A percentile compares a stretch with the other conserved stretches of the same genome.
Evolutionary conservation across 2,329 filamentous ascomycete genomes (phyloP).

Genomic region (Capronia coronata): DNA sequence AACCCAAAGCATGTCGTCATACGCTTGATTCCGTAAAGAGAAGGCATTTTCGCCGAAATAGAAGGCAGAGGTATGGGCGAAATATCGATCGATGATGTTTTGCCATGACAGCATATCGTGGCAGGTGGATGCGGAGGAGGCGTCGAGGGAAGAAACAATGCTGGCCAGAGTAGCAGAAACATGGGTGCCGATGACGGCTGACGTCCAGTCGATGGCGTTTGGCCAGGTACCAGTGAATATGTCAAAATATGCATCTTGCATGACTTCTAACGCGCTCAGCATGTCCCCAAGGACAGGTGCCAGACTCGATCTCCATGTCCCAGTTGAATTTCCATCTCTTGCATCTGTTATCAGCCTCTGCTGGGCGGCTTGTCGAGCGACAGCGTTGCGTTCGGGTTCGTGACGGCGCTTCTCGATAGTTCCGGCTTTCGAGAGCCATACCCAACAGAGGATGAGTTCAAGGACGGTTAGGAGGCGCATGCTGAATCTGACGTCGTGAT

Average conservation of each 20-base stretch:
- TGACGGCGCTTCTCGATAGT: conserved; percentile 9
- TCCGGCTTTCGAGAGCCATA: conserved; percentile 3
- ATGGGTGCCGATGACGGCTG: conserved; percentile 74
- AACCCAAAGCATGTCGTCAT: conserved; percentile 93
- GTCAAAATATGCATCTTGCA: conserved; percentile 74
- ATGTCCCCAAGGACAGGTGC: conserved; percentile 33
- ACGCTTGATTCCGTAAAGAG: conserved; percentile 68
- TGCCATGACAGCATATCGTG: conserved; percentile 50
- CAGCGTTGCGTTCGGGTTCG: background rate
- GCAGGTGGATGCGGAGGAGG: conserved; percentile 31
- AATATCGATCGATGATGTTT: conserved; percentile 77
- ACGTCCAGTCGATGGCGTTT: conserved; percentile 84
- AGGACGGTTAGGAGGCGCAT: conserved; percentile 14
- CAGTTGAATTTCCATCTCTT: conserved; percentile 9
- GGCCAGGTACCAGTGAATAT: conserved; percentile 78
- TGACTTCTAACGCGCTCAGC: conserved; percentile 60
- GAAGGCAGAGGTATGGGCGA: conserved; percentile 66
- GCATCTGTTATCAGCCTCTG: conserved; percentile 8
- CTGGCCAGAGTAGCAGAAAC: conserved; percentile 66
- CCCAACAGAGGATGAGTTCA: conserved; percentile 3
- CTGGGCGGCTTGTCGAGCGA: conserved; percentile 1
- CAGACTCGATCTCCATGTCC: conserved; percentile 1
- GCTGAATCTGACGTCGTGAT: conserved; percentile 1
- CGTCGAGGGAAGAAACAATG: conserved; percentile 53
- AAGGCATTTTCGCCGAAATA: conserved; percentile 84